phyloP scores from a whole-genome alignment of 2,329 filamentous ascomycete genomes.

The Stachybotrys echinatus region DNA sequence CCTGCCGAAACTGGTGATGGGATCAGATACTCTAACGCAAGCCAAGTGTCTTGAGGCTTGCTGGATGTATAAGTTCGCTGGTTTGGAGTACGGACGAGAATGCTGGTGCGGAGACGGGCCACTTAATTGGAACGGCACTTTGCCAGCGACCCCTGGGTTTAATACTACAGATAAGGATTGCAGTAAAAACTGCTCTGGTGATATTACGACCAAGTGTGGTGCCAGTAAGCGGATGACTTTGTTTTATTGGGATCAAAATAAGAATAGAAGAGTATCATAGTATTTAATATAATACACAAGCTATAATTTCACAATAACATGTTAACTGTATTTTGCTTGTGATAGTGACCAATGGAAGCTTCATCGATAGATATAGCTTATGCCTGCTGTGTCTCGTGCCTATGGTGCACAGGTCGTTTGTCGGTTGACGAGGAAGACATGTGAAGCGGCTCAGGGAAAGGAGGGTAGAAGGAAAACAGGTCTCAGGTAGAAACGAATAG shows the following conservation, averaged over 20 bases:
- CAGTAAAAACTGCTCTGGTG: background rate
- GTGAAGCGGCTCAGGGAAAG: too few relatives aligned
- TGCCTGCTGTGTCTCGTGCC: too few relatives aligned
- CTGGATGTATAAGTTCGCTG: conserved; percentile 1
- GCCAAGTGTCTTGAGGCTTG: conserved; percentile 2
- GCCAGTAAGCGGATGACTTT: background rate
- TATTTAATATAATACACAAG: too few relatives aligned
- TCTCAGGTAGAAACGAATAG: too few relatives aligned
- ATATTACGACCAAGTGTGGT: background rate
- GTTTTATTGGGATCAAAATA: background rate
- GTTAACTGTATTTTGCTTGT: too few relatives aligned
- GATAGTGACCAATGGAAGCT: too few relatives aligned
- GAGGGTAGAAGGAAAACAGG: too few relatives aligned
- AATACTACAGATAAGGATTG: background rate
- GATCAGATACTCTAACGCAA: background rate
- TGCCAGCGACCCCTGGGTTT: background rate
- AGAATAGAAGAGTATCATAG: too few relatives aligned
- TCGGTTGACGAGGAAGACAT: too few relatives aligned
- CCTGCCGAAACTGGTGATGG: background rate
- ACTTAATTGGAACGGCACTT: background rate
- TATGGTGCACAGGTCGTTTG: too few relatives aligned
- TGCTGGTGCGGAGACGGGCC: conserved; percentile 1
- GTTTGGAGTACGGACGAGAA: conserved; percentile 1
- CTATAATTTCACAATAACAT: too few relatives aligned
- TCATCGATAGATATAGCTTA: too few relatives aligned